Base-by-base conservation (phyloP, 2,329 filamentous ascomycete genomes). In the Colletotrichum sp. region DNA sequence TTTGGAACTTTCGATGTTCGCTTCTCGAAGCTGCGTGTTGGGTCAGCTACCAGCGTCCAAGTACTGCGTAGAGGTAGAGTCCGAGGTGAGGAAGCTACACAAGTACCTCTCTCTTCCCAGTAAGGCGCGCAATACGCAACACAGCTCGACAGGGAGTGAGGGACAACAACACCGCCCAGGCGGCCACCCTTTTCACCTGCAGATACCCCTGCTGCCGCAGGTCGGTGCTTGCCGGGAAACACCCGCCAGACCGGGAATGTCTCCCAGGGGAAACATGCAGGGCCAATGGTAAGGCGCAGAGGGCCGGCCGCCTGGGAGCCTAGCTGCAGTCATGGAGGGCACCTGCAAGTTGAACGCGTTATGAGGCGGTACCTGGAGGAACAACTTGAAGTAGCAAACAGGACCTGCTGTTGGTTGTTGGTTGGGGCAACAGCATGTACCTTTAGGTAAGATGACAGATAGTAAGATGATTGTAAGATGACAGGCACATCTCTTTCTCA, bases 141-240 rank as follows among this genome's bases (percentile, higher is more conserved):
- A 48, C 55, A 70, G 55, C 68, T 70, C 36, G 57, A 70, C 57
- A 70, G 68, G 65, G 71, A 52, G 44, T 13, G 44, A 52, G 44
- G 44, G 44, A 52, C 11, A 52, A 32, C 57, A 57, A 57, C 22
- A 36, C 44, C 48, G 28, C 64, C n/a, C 25, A 55, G 63, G 44
- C 57, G 34, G 44, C 48, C 70, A 55, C 44, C 74, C 57, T 69
- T 71, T 68, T 66, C 28, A 65, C 64, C 70, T 66, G 74, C 74
- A 73, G 63, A 61, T n/a, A 68, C 70, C 74, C 73, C 73, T 75
- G 73, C 34, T 39, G 52, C 61, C 19, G 15, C 27, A 63, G 12
- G 27, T 68, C 28, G 73, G 64, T 68, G 70, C 70, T 73, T 73
- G 73, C 73, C 70, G 73, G 69, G 71, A 39, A 60, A 60, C 39